Conservation (phyloP, 257 asterid species). For the Nemophila menziesii region DNA sequence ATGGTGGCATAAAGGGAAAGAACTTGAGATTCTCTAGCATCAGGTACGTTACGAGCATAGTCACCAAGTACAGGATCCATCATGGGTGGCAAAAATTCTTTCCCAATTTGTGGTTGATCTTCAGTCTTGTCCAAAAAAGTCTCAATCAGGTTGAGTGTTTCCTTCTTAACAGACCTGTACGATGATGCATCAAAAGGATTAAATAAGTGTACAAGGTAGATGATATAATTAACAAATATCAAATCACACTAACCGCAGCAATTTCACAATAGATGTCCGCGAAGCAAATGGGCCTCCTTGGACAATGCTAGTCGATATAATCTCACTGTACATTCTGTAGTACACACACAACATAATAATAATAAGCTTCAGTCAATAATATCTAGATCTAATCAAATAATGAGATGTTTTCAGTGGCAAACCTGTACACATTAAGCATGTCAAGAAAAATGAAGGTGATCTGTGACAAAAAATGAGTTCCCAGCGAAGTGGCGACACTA, state of each 20-base stretch:
- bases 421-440: slow-evolving; percentile 99
- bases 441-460: slow-evolving; percentile 72
- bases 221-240: not conserved
- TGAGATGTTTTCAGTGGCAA: not conserved
- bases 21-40: slow-evolving; percentile 99
- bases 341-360: slow-evolving; percentile 1
- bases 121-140: slow-evolving; percentile 95
- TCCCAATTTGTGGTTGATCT: slow-evolving; percentile 82
- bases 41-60: slow-evolving; percentile 91
- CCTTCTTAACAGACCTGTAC: slow-evolving; percentile 93
- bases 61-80: slow-evolving; percentile 98
- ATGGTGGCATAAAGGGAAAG: slow-evolving; percentile 94
- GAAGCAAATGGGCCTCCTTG: slow-evolving; percentile 99
- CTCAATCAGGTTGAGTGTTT: slow-evolving; percentile 85
- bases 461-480: slow-evolving; percentile 81
- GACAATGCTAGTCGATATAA: slow-evolving; percentile 71
- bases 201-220: slow-evolving; percentile 5
- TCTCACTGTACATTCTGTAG: slow-evolving; percentile 96
- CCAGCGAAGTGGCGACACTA: slow-evolving; percentile 87
- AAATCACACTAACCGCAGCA: slow-evolving; percentile 55
- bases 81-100: slow-evolving; percentile 98
- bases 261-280: slow-evolving; percentile 80
- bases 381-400: no score
- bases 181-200: slow-evolving; percentile 5
- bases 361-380: not conserved